Conservation (phyloP, 495 filamentous ascomycete species). For the Penicillium tannophilum region DNA sequence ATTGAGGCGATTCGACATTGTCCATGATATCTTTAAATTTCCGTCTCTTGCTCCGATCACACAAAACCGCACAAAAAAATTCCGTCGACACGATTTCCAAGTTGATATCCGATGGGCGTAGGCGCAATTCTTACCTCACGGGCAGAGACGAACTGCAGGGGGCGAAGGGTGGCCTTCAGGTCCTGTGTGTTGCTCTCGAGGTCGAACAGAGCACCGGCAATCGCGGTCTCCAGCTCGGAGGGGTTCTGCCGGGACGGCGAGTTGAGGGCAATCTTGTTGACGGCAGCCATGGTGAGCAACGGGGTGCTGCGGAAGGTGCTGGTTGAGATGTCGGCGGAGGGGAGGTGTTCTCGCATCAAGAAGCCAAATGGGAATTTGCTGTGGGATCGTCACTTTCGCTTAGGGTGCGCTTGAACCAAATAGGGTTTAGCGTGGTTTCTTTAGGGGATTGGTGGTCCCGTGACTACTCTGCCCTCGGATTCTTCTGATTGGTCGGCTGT, state of each 20-base stretch:
- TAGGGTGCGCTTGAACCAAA: constrained; percentile 37
- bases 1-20: constrained; percentile 4
- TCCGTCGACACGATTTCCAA: constrained; percentile 19
- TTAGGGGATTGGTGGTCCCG: constrained; percentile 38
- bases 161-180: constrained; percentile 88
- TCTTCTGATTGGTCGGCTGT: constrained; percentile 18
- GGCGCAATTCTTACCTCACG: constrained; percentile 81
- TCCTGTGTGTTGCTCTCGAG: constrained; percentile 97
- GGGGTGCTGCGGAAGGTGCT: constrained; percentile 44
- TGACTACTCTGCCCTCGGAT: constrained; percentile 37
- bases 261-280: constrained; percentile 98
- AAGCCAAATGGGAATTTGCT: constrained; percentile 41
- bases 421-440: constrained; percentile 28
- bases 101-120: constrained; percentile 16
- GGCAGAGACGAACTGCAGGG: constrained; percentile 95
- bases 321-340: constrained; percentile 38
- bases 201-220: constrained; percentile 94
- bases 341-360: constrained; percentile 38
- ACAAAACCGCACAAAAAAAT: constrained; percentile 20
- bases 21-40: constrained; percentile 15
- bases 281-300: constrained; percentile 61
- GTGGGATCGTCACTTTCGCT: constrained; percentile 48
- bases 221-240: constrained; percentile 91
- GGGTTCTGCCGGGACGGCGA: constrained; percentile 91
- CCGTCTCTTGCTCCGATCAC: constrained; percentile 15